Conservation (phyloP, 306 rosid genomes). For the Aeschynomene evenia region DNA sequence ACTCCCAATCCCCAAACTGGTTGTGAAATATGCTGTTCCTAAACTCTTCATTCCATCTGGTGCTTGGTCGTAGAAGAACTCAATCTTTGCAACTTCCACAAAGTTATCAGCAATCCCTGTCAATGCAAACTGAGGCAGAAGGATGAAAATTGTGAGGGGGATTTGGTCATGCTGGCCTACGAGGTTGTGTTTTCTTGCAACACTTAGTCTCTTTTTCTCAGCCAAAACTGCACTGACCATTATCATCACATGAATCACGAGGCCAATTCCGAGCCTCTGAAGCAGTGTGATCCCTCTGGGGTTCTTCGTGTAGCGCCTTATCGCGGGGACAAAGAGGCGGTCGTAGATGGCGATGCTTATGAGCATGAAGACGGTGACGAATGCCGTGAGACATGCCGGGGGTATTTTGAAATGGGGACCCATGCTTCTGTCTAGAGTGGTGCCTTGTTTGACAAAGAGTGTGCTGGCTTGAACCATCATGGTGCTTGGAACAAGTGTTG, state of each 20-base stretch:
- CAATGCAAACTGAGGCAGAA: constrained; percentile 75
- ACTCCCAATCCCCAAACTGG: constrained; percentile 61
- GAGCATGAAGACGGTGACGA: constrained; percentile 62
- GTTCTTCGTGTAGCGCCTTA: constrained; percentile 56
- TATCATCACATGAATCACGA: constrained; percentile 47
- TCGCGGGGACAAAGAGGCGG: constrained; percentile 48
- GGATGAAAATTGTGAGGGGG: constrained; percentile 72
- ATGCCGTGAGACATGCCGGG: constrained; percentile 53
- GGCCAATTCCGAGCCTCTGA: constrained; percentile 74
- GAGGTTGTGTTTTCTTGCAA: constrained; percentile 42
- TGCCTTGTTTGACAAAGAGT: constrained; percentile 66
- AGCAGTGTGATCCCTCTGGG: constrained; percentile 87
- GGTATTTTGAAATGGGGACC: constrained; percentile 67
- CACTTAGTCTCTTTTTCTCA: constrained; percentile 57
- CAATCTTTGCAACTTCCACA: constrained; percentile 70
- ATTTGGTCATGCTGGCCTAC: constrained; percentile 32
- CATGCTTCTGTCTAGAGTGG: constrained; percentile 55
- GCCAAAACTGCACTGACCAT: constrained; percentile 49
- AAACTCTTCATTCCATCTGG: constrained; percentile 79
- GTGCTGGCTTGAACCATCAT: constrained; percentile 44
- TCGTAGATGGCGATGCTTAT: constrained; percentile 58
- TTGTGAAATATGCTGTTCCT: constrained; percentile 68
- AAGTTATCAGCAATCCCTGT: constrained; percentile 67
- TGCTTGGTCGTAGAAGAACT: constrained; percentile 85
- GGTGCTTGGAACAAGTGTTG: constrained; percentile 62